Base-by-base conservation (phyloP, 208 protist species). In the Balamuthia mandrillaris region DNA sequence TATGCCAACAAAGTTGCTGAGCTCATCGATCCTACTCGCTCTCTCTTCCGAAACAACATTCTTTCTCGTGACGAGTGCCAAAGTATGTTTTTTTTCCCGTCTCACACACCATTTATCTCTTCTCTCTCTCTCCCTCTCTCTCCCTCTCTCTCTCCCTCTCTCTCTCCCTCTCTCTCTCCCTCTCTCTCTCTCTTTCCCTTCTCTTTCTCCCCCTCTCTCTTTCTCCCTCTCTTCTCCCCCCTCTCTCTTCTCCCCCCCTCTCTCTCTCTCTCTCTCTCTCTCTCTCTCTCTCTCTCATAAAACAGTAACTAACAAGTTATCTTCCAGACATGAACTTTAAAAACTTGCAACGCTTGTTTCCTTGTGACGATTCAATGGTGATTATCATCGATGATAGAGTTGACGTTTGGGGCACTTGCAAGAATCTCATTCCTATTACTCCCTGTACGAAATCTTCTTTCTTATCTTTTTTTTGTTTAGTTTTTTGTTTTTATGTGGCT, bases 1-100 rank as follows among this genome's bases (percentile, higher is more conserved):
- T 94, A 94, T 79, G 91, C 91, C 18, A 44, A 54, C 31, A 42
- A 91, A 39, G 81, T 90, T 44, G 87, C 87, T 10, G 45, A 84
- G 44, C 51, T 89, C 2, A 52, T 89, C 0, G 82, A 89, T 61
- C 33, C 41, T 51, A 35, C 60, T 4, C 41, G 39, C 27, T 31
- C 44, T n/a, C n/a, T 86, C 3, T 88, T 88, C 49, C 75, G 85
- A 21, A 61, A 88, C 39, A 88, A 81, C 54, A 83, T 87, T 41
- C 24, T 87, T n/a, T 88, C 85, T 37, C 60, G 51, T 9, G 61
- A 70, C 16, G 61, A 70, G 24, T 70, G 61, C 61, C 37, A 39
- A 7, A 70, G 61, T 70, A 70, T 29, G 61, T 63, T 52, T 10
- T n/a, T n/a, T n/a, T n/a, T n/a, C n/a, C n/a, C n/a, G n/a, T n/a